phyloP scores from a whole-genome alignment of 768 basidiomycete species.

The Suillus brevipes region DNA sequence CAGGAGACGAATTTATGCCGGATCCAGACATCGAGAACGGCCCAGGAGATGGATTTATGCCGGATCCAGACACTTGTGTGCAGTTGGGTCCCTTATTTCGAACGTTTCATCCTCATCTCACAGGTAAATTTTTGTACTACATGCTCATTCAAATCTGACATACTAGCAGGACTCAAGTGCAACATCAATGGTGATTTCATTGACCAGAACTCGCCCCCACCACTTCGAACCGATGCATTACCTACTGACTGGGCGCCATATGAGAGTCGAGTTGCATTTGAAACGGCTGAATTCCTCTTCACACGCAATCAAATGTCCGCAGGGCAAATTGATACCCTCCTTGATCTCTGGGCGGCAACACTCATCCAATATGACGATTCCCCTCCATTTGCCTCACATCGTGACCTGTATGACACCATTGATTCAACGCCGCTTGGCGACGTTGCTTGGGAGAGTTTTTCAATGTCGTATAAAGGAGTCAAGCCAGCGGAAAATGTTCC shows the following conservation, averaged over 20 bases:
- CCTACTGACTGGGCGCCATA: conserved; percentile 17
- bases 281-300: conserved; percentile 23
- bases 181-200: conserved; percentile 7
- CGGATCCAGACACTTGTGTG: background rate
- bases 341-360: conserved; percentile 20
- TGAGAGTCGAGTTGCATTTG: conserved; percentile 15
- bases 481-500: conserved; percentile 14
- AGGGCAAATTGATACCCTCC: conserved; percentile 17
- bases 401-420: conserved; percentile 27
- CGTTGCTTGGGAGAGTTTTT: conserved; percentile 30
- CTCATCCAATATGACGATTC: conserved; percentile 12
- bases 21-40: no score
- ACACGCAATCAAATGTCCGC: conserved; percentile 22
- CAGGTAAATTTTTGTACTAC: background rate
- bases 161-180: conserved; percentile 9
- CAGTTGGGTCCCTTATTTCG: background rate
- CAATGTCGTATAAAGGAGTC: conserved; percentile 18
- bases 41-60: no score
- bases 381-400: conserved; percentile 25
- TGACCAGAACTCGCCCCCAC: conserved; percentile 2
- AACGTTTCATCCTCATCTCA: conserved; percentile 4
- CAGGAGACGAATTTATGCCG: no score
- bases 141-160: conserved; percentile 6
- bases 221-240: background rate
- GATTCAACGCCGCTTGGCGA: conserved; percentile 28